Conservation (phyloP, 768 basidiomycete species). For the Hysterangium stoloniferum region DNA sequence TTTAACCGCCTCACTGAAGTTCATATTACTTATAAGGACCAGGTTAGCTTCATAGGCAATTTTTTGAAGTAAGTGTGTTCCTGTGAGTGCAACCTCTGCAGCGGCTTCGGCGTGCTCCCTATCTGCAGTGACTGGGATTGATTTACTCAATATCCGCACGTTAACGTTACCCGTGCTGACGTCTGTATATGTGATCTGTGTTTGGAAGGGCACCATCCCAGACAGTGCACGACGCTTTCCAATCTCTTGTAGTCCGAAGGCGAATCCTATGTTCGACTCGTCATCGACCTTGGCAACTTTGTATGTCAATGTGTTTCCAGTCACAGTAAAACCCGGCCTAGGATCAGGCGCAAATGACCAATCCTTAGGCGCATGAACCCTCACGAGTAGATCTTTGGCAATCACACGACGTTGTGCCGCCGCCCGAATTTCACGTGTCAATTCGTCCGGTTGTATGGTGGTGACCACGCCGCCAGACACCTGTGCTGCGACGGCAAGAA, state of each 20-base stretch:
- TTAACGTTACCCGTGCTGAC: background rate
- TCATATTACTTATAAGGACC: no score
- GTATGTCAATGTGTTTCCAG: background rate
- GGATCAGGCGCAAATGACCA: conserved; percentile 1
- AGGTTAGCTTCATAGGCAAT: no score
- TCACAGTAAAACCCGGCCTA: background rate
- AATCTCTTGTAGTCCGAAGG: background rate
- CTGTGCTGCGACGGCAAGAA: background rate
- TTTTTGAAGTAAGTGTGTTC: no score
- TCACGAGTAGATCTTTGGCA: background rate
- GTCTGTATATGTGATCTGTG: conserved; percentile 1
- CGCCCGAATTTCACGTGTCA: conserved; percentile 2
- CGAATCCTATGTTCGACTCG: background rate
- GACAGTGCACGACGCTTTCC: background rate
- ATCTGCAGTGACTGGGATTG: no score
- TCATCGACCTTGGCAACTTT: background rate
- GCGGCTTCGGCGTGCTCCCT: no score
- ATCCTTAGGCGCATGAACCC: conserved; percentile 19
- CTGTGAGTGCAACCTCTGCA: no score
- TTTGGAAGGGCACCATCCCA: conserved; percentile 1
- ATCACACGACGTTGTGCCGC: conserved; percentile 3
- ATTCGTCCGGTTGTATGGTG: background rate
- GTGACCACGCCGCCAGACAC: background rate
- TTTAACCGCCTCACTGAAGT: no score
- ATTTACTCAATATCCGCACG: no score